Percentiles rank a stretch among this genome's conserved stretches.
Evolutionary conservation across 352 stramenopile species (phyloP).

Genomic region (Phytophthora palmivora): DNA sequence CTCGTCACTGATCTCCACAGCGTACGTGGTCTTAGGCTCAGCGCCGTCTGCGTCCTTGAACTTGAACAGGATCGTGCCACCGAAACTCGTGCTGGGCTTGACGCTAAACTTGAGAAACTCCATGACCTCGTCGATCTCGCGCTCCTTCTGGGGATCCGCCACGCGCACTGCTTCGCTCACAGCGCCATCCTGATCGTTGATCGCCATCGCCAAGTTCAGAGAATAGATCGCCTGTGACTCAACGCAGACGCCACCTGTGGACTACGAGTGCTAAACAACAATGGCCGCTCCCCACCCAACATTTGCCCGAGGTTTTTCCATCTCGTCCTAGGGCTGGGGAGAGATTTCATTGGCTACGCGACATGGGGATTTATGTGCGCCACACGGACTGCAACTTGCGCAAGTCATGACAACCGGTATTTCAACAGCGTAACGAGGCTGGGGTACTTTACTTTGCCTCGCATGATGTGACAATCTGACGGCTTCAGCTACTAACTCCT

Average conservation of each 20-base stretch:
- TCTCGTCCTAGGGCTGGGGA: slow-evolving; percentile 22
- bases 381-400: slow-evolving; percentile 13
- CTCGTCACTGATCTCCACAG: slow-evolving; percentile 63
- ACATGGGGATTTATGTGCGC: slow-evolving; percentile 9
- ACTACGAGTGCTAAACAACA: slow-evolving; percentile 25
- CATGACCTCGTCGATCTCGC: slow-evolving; percentile 90
- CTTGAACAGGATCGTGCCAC: slow-evolving; percentile 87
- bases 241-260: slow-evolving; percentile 3
- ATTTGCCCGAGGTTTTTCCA: slow-evolving; percentile 26
- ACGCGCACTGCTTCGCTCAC: slow-evolving; percentile 6
- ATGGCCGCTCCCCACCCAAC: slow-evolving; percentile 29
- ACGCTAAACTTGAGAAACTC: slow-evolving; percentile 87
- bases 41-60: slow-evolving; percentile 58
- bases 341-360: slow-evolving; percentile 11
- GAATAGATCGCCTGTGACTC: background rate
- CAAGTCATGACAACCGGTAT: background rate
- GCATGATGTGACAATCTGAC: background rate
- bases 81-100: slow-evolving; percentile 73
- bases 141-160: slow-evolving; percentile 44
- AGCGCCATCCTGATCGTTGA: slow-evolving; percentile 23
- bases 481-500: background rate
- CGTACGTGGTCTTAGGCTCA: slow-evolving; percentile 65
- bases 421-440: background rate
- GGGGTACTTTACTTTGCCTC: too few relatives aligned
- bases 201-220: slow-evolving; percentile 10